These are phyloP conservation scores for Omphalotus guepiniiformis DNA, from an alignment of 768 basidiomycete genomes.

Conservation along the genomic window DNA sequence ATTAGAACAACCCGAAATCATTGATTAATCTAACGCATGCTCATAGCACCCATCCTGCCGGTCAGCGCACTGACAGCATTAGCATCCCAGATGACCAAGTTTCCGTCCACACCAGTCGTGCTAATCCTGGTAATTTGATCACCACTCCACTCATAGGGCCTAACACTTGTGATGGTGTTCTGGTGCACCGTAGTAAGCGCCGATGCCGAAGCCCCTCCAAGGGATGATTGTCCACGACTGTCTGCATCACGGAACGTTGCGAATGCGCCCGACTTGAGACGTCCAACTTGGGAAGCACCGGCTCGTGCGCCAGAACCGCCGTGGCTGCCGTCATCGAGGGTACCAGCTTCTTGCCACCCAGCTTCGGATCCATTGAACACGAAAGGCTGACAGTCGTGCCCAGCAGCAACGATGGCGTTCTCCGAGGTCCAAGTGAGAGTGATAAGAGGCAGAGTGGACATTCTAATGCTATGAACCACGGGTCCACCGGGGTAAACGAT, in stretches of 20 bases:
- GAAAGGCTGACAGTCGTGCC: slow-evolving; percentile 96
- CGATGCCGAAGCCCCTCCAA: slow-evolving; percentile 44
- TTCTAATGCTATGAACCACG: slow-evolving; percentile 66
- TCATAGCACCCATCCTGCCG: slow-evolving; percentile 46
- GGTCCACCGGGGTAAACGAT: slow-evolving; percentile 88
- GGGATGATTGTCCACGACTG: slow-evolving; percentile 52
- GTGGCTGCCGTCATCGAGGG: slow-evolving; percentile 85
- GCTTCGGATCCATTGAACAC: slow-evolving; percentile 71
- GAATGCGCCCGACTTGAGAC: slow-evolving; percentile 91
- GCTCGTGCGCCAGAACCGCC: slow-evolving; percentile 43
- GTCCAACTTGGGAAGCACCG: slow-evolving; percentile 48
- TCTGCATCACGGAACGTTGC: slow-evolving; percentile 93
- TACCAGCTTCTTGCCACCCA: slow-evolving; percentile 80
- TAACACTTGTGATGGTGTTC: slow-evolving; percentile 94
- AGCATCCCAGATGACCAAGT: slow-evolving; percentile 88
- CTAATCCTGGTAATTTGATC: slow-evolving; percentile 72
- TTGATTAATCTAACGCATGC: slow-evolving; percentile 28
- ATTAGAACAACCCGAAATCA: not conserved
- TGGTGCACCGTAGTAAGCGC: slow-evolving; percentile 91
- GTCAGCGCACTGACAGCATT: slow-evolving; percentile 50
- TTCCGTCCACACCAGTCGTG: slow-evolving; percentile 92
- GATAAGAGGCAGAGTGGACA: slow-evolving; percentile 75
- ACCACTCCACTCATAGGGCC: slow-evolving; percentile 61
- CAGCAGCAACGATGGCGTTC: slow-evolving; percentile 80
- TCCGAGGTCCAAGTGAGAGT: slow-evolving; percentile 87